These are phyloP conservation scores for Globisporangium apiculatum DNA, from an alignment of 352 stramenopile species.

Conservation along the genomic window DNA sequence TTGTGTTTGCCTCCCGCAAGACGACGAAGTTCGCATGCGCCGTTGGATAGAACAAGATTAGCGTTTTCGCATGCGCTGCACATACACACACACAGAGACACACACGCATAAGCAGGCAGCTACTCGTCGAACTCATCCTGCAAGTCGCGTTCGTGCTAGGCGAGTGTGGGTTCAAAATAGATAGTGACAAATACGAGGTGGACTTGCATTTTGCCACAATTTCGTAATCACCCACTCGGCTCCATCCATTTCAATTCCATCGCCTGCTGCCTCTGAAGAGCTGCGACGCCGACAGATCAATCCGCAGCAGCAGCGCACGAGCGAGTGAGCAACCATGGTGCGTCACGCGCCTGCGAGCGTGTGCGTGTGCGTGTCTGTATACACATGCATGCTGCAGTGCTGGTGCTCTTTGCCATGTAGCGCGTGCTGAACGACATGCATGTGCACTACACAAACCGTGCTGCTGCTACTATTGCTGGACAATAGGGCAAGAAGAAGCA, in stretches of 20 bases:
- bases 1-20: too few relatives aligned
- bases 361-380: background rate
- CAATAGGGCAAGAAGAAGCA: conserved; percentile 62
- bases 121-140: too few relatives aligned
- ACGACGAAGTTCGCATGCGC: too few relatives aligned
- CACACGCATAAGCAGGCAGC: too few relatives aligned
- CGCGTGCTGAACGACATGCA: too few relatives aligned
- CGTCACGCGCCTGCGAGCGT: too few relatives aligned
- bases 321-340: background rate
- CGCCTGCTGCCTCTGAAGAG: background rate
- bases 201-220: background rate
- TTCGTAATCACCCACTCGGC: background rate
- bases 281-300: background rate
- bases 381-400: background rate
- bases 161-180: background rate
- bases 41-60: too few relatives aligned
- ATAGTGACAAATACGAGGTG: background rate
- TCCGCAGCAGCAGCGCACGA: background rate
- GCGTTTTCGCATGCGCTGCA: too few relatives aligned
- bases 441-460: too few relatives aligned
- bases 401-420: too few relatives aligned
- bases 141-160: background rate
- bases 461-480: too few relatives aligned
- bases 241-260: conserved; percentile 5
- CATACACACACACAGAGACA: too few relatives aligned